These are phyloP conservation scores for Coprinopsis cinerea DNA, from an alignment of 768 basidiomycete species.

Conservation along the genomic window DNA sequence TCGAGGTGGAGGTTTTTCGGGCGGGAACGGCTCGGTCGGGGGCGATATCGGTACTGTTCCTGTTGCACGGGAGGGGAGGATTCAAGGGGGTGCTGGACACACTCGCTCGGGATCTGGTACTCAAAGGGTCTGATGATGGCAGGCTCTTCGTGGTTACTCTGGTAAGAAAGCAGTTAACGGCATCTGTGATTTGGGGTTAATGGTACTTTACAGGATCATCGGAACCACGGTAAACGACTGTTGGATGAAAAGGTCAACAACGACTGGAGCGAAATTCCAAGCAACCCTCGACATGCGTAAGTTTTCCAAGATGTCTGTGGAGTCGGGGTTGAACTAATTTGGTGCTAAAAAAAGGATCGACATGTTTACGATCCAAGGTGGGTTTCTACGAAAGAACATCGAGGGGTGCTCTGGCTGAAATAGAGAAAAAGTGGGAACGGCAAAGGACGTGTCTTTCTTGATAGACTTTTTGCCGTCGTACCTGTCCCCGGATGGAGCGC, in stretches of 20 bases:
- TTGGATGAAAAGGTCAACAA: conserved; percentile 28
- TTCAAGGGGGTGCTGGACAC: conserved; percentile 24
- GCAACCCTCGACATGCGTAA: conserved; percentile 37
- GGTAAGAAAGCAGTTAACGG: conserved; percentile 20
- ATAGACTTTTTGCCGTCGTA: conserved; percentile 75
- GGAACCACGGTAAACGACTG: conserved; percentile 39
- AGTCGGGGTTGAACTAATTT: neutral
- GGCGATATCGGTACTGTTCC: conserved; percentile 32
- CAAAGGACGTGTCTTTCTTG: conserved; percentile 70
- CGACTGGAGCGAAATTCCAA: conserved; percentile 26
- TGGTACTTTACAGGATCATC: conserved; percentile 33
- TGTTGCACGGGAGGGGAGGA: conserved; percentile 37
- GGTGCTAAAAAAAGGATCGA: conserved; percentile 27
- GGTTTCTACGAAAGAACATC: conserved; percentile 6
- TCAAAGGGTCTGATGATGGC: neutral
- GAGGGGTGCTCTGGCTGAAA: neutral
- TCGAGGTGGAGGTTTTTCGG: conserved; percentile 31
- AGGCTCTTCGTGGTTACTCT: conserved; percentile 32
- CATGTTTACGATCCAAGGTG: conserved; percentile 44
- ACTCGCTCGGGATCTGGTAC: conserved; percentile 20
- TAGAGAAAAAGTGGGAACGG: conserved; percentile 45
- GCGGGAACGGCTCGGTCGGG: conserved; percentile 11
- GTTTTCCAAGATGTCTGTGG: conserved; percentile 13
- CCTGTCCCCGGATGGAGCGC: conserved; percentile 64
- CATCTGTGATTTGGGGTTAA: neutral